Conservation (phyloP, 225 moss, liverwort and hornwort genomes). For the Polytrichum formosum region DNA sequence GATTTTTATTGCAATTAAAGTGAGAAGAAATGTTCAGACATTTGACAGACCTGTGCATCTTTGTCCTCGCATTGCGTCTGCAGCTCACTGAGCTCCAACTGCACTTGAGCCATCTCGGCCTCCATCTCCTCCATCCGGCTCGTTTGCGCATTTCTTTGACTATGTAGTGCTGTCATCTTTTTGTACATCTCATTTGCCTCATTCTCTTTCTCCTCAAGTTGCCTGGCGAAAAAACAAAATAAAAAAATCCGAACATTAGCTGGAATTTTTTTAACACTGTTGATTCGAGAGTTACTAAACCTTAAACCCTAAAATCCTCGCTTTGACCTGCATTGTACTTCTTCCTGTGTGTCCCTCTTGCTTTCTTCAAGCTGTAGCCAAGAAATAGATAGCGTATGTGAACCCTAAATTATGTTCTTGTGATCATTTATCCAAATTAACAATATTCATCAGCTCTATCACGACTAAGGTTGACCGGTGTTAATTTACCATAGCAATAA, state of each 20-base stretch:
- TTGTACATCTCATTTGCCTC: conserved; percentile 46
- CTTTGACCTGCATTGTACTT: too few species aligned
- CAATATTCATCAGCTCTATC: too few species aligned
- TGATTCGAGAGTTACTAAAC: too few species aligned
- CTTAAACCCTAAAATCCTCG: too few species aligned
- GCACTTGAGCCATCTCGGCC: conserved; percentile 42
- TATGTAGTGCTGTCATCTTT: conserved; percentile 34
- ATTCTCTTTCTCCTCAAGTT: conserved; percentile 48
- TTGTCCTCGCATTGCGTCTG: conserved; percentile 54
- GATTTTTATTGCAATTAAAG: neutral
- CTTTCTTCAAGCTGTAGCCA: too few species aligned
- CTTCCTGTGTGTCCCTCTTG: too few species aligned
- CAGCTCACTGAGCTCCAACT: conserved; percentile 50
- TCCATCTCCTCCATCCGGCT: conserved; percentile 50
- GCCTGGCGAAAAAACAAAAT: conserved; percentile 15
- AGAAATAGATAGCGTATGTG: too few species aligned
- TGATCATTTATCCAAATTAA: too few species aligned
- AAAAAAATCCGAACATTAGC: neutral
- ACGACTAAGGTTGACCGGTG: too few species aligned
- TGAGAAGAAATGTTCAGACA: neutral
- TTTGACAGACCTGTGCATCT: conserved; percentile 37
- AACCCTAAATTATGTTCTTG: too few species aligned
- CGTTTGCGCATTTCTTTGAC: conserved; percentile 32
- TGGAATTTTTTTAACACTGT: neutral
- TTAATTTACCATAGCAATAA: too few species aligned